These are phyloP conservation scores for Scheffersomyces ergatensis DNA, from an alignment of 805 yeast species.

Conservation along the genomic window DNA sequence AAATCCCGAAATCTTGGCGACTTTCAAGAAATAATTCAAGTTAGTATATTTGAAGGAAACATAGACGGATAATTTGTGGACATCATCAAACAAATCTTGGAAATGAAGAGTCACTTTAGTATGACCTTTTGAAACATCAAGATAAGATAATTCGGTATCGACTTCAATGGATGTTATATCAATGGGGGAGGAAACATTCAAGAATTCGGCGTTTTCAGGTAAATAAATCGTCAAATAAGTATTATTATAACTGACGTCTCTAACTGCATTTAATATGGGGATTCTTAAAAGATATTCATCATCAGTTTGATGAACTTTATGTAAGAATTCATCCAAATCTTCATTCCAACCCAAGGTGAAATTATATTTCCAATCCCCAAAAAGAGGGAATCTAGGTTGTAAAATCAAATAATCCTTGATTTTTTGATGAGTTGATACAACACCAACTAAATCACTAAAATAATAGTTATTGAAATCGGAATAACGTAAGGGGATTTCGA, in stretches of 20 bases:
- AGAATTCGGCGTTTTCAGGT: slow-evolving; percentile 79
- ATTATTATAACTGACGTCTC: slow-evolving; percentile 64
- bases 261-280: slow-evolving; percentile 73
- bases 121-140: slow-evolving; percentile 79
- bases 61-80: slow-evolving; percentile 52
- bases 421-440: slow-evolving; percentile 73
- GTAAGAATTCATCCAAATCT: slow-evolving; percentile 52
- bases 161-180: slow-evolving; percentile 27
- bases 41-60: slow-evolving; percentile 63
- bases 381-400: slow-evolving; percentile 88
- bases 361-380: slow-evolving; percentile 95
- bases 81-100: slow-evolving; percentile 66
- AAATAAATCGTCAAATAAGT: slow-evolving; percentile 63
- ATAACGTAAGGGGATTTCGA: slow-evolving; percentile 56
- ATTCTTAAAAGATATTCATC: slow-evolving; percentile 59
- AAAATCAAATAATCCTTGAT: slow-evolving; percentile 49
- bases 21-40: slow-evolving; percentile 57
- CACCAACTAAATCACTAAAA: slow-evolving; percentile 87
- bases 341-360: slow-evolving; percentile 94
- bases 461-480: slow-evolving; percentile 53
- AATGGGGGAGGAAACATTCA: slow-evolving; percentile 58
- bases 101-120: slow-evolving; percentile 63
- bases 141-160: slow-evolving; percentile 51
- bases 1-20: slow-evolving; percentile 60
- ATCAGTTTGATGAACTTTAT: slow-evolving; percentile 29